Evolutionary conservation across 495 filamentous ascomycete genomes (phyloP).

Genomic region (Lichina pygmaea): DNA sequence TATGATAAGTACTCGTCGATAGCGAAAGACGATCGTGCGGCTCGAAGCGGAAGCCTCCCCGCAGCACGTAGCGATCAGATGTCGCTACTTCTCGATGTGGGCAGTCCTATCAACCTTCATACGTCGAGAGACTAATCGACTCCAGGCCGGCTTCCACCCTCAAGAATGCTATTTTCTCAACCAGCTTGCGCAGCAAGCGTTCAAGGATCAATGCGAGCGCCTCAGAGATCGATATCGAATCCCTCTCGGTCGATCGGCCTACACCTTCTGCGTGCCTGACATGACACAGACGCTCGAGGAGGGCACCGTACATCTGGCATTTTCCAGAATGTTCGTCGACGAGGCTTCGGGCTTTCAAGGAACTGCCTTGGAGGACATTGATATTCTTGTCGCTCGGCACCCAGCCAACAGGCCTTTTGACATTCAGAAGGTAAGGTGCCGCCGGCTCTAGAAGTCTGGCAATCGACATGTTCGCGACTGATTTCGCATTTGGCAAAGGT

Average conservation of each 20-base stretch:
- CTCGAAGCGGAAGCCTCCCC: conserved; percentile 27
- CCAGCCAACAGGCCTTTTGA: conserved; percentile 63
- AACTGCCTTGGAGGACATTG: conserved; percentile 32
- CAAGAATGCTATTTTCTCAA: conserved; percentile 29
- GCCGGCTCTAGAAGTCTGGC: neutral
- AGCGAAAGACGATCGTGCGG: conserved; percentile 8
- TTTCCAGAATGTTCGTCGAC: conserved; percentile 39
- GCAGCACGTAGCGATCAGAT: conserved; percentile 20
- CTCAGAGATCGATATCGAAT: conserved; percentile 41
- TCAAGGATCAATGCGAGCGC: conserved; percentile 25
- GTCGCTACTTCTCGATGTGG: conserved; percentile 25
- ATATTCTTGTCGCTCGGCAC: conserved; percentile 64
- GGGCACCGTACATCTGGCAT: conserved; percentile 54
- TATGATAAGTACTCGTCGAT: conserved; percentile 10
- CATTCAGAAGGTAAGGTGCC: conserved; percentile 34
- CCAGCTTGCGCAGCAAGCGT: conserved; percentile 23
- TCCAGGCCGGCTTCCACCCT: conserved; percentile 35
- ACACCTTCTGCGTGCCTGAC: conserved; percentile 60
- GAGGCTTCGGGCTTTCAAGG: conserved; percentile 25
- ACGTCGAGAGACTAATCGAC: neutral
- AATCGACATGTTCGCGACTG: neutral
- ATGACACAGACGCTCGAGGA: conserved; percentile 40
- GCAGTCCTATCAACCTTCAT: neutral
- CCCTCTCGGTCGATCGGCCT: conserved; percentile 43
- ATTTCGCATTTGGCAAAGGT: conserved; percentile 9